These are phyloP conservation scores for Microdochium trichocladiopsis DNA, from an alignment of 2,329 filamentous ascomycete species.

Conservation along the genomic window DNA sequence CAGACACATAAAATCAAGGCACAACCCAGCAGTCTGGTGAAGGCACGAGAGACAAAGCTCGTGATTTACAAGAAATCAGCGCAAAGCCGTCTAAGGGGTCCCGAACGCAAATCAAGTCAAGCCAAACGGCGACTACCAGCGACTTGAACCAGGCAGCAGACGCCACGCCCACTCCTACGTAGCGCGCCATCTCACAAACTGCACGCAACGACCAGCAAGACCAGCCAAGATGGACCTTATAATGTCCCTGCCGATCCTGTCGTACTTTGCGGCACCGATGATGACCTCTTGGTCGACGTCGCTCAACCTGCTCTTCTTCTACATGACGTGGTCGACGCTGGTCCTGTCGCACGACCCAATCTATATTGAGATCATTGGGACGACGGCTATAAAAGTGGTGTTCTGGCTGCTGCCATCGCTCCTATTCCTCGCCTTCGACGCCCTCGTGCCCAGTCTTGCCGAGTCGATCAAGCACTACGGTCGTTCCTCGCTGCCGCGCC, in stretches of 20 bases:
- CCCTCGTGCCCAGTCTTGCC: slow-evolving; percentile 60
- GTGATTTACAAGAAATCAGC: background rate
- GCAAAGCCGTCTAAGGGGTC: background rate
- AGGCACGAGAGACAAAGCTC: background rate
- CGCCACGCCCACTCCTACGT: too few relatives aligned
- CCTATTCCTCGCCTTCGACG: slow-evolving; percentile 67
- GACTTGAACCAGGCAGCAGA: too few relatives aligned
- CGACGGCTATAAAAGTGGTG: slow-evolving; percentile 57
- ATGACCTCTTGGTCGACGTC: slow-evolving; percentile 68
- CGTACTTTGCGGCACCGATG: slow-evolving; percentile 56
- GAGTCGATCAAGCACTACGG: slow-evolving; percentile 63
- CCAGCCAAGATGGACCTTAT: slow-evolving; percentile 51
- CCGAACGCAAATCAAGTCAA: too few relatives aligned
- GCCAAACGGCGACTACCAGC: too few relatives aligned
- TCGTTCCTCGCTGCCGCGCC: slow-evolving; percentile 38
- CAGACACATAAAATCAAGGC: background rate
- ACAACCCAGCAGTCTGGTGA: background rate
- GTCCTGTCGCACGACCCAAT: slow-evolving; percentile 70
- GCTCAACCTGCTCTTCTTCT: slow-evolving; percentile 82
- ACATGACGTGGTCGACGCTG: slow-evolving; percentile 82
- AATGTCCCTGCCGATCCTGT: slow-evolving; percentile 65
- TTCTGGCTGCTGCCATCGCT: slow-evolving; percentile 70
- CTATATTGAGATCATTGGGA: slow-evolving; percentile 67
- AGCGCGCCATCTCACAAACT: too few relatives aligned
- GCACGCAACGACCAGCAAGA: background rate